phyloP scores from a whole-genome alignment of 345 rosid genomes.

The Murraya koenigii region DNA sequence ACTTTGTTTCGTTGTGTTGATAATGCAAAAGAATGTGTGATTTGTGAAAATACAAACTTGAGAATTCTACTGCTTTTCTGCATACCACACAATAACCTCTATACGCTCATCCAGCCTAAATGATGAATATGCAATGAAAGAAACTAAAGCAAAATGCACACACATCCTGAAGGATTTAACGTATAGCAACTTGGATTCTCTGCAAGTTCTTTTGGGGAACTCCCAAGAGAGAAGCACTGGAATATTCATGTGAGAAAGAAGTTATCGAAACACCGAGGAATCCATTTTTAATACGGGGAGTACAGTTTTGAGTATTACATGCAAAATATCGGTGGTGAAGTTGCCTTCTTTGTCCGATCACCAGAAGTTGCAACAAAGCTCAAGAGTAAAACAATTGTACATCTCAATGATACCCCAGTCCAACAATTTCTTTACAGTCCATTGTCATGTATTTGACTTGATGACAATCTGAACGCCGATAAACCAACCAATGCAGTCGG shows the following conservation, averaged over 20 bases:
- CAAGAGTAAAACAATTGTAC: neutral
- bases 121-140: neutral
- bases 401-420: neutral
- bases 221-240: neutral
- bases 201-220: neutral
- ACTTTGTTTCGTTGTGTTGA: neutral
- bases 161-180: neutral
- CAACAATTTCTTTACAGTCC: slow-evolving; percentile 8
- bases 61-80: neutral
- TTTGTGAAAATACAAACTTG: neutral
- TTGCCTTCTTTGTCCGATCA: slow-evolving; percentile 11
- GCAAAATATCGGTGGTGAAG: slow-evolving; percentile 6
- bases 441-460: slow-evolving; percentile 16
- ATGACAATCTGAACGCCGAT: slow-evolving; percentile 14
- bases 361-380: slow-evolving; percentile 10
- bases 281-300: slow-evolving; percentile 8
- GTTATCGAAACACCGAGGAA: slow-evolving; percentile 11
- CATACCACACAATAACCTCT: neutral
- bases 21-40: slow-evolving; percentile 4
- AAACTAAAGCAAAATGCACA: neutral
- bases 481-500: slow-evolving; percentile 16
- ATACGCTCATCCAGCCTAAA: neutral
- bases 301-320: slow-evolving; percentile 20
- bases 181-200: slow-evolving; percentile 3
- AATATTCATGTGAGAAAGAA: slow-evolving; percentile 17